phyloP scores from a whole-genome alignment of 345 rosid genomes.

The Adansonia digitata region DNA sequence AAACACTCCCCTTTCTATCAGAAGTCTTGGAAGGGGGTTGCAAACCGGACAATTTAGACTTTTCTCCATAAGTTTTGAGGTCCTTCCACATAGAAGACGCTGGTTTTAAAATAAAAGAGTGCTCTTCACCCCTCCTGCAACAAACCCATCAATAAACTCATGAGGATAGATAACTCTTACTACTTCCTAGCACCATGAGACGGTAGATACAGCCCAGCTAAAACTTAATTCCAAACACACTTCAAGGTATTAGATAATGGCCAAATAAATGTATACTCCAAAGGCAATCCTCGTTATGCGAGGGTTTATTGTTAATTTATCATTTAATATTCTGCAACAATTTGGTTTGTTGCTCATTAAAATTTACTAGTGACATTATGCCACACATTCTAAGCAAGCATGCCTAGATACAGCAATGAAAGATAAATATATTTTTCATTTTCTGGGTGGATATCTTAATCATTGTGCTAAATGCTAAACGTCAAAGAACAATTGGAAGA shows the following conservation, averaged over 20 bases:
- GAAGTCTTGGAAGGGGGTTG: slow-evolving; percentile 40
- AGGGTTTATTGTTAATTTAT: neutral
- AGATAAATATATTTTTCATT: neutral
- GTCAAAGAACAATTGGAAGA: slow-evolving; percentile 5
- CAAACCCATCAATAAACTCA: slow-evolving; percentile 17
- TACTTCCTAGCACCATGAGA: neutral
- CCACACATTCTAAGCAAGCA: neutral
- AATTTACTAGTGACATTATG: neutral
- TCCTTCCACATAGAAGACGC: slow-evolving; percentile 53
- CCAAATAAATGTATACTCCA: neutral
- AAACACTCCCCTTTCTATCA: slow-evolving; percentile 45
- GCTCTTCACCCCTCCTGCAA: slow-evolving; percentile 96
- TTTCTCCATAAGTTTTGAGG: slow-evolving; percentile 46
- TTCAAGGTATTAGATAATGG: neutral
- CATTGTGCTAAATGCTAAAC: slow-evolving; percentile 8
- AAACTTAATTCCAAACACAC: neutral
- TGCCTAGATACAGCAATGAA: neutral
- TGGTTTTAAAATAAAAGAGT: slow-evolving; percentile 88
- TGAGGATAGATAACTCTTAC: neutral
- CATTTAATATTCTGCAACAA: neutral
- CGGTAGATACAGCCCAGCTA: neutral
- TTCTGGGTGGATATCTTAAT: neutral
- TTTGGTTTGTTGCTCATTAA: neutral
- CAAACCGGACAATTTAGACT: slow-evolving; percentile 35
- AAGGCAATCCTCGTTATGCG: neutral